phyloP scores from a whole-genome alignment of 441 rosid genomes.

The Melianthus villosus region DNA sequence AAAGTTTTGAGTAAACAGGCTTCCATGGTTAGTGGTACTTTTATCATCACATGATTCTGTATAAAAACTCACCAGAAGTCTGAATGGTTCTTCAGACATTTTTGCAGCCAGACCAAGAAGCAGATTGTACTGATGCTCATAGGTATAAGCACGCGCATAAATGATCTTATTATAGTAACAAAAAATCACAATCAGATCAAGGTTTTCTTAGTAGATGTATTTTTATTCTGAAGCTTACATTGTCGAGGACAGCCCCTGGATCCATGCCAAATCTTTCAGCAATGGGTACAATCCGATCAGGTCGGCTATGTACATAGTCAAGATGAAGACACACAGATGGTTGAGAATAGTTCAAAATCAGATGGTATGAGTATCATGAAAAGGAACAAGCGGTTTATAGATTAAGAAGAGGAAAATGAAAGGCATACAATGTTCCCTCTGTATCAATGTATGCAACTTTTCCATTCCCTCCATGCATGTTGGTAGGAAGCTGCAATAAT shows the following conservation, averaged over 20 bases:
- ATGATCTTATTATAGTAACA: conserved; percentile 37
- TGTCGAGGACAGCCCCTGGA: conserved; percentile 85
- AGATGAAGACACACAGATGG: conserved; percentile 23
- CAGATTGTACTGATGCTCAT: conserved; percentile 79
- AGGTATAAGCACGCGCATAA: conserved; percentile 73
- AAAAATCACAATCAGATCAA: conserved; percentile 1
- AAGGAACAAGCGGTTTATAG: no score
- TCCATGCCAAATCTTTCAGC: conserved; percentile 98
- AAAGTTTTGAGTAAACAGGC: conserved; percentile 8
- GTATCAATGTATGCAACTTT: conserved; percentile 88
- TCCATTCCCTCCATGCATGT: conserved; percentile 83
- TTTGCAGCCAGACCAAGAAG: conserved; percentile 89
- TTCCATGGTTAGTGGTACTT: conserved; percentile 1
- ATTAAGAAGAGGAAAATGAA: conserved; percentile 3
- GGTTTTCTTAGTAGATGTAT: no score
- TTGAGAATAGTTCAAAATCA: no score
- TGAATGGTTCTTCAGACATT: conserved; percentile 90
- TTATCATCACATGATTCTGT: background rate
- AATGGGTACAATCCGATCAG: conserved; percentile 68
- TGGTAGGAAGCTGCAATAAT: conserved; percentile 56
- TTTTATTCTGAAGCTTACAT: conserved; percentile 43
- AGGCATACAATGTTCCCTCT: conserved; percentile 81
- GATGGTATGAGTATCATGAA: no score
- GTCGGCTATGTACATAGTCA: conserved; percentile 35
- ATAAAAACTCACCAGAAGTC: conserved; percentile 38